Base-by-base conservation (phyloP, 2,329 filamentous ascomycete genomes). In the Cryphonectria nitschkei region DNA sequence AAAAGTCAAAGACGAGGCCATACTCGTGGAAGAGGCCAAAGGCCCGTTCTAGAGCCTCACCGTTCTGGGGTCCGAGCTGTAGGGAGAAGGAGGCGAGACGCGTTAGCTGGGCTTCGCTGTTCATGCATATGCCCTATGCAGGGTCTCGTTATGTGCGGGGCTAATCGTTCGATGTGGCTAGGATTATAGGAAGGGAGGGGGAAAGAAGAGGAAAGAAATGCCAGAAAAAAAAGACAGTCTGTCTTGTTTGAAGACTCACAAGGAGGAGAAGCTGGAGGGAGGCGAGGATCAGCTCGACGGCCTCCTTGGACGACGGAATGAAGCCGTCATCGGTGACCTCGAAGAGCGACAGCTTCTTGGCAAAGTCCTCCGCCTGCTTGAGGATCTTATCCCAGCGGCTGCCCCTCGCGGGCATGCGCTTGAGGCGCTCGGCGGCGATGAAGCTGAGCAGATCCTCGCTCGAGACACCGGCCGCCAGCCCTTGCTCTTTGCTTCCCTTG, bases 311-410 rank as follows among this genome's bases (percentile, higher is more conserved):
- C 6, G 71, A 73, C 16, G 71, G 71, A 46, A 73, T 73, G 16
- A 73, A 73, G 66, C 61, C 65, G 37, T 73, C 71, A 29, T 71
- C 71, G 19, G 69, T 68, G 32, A 73, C 63, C 66, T 73, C 71
- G 32, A 73, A 73, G 32, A 73, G 69, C 43, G 71, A 68, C 50
- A 73, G 71, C 66, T 69, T 73, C 71, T 73, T 73, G 69, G 71
- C 69, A 63, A 73, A 73, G 62, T 73, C 71, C 43, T 73, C 71
- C 41, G 69, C 69, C 69, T 69, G 70, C 37, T 73, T 73, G 54
- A 73, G 69, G 67, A 73, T 73, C 65, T 73, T 73, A 63, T 73
- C 71, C 71, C 71, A 73, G 29, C 71, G 71, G 46, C 71, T 73
- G 69, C 71, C 71, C 60, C 71, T 61, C 14, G 71, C 71, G 16